Percentiles rank a stretch among this genome's conserved stretches.
phyloP scores from a whole-genome alignment of 1,284 basidiomycete species.

The Prillingera fragicola region DNA sequence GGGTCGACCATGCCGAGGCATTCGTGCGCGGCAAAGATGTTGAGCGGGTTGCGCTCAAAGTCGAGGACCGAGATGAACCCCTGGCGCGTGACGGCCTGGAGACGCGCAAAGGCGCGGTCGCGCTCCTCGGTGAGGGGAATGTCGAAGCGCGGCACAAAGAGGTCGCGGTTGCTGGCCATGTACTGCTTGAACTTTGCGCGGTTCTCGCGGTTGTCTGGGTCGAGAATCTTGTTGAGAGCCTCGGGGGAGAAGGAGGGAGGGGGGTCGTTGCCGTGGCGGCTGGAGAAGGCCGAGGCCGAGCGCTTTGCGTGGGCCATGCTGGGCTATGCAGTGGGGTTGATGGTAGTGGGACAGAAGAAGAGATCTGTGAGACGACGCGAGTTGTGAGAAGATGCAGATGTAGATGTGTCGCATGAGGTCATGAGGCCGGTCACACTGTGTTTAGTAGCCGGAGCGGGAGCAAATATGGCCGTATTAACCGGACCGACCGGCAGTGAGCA shows the following conservation, averaged over 20 bases:
- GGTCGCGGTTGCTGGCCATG: slow-evolving; percentile 7
- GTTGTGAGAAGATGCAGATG: no score
- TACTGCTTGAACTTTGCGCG: slow-evolving; percentile 7
- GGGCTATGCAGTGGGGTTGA: no score
- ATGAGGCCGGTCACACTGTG: no score
- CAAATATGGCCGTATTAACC: no score
- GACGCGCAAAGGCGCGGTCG: slow-evolving; percentile 9
- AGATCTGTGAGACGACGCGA: no score
- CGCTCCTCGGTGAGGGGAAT: slow-evolving; percentile 13
- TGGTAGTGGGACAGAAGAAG: no score
- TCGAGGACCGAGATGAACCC: slow-evolving; percentile 9
- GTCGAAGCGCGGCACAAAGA: slow-evolving; percentile 15
- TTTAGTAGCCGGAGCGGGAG: no score
- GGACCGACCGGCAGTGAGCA: no score
- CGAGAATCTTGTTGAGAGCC: slow-evolving; percentile 12
- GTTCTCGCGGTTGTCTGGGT: slow-evolving; percentile 13
- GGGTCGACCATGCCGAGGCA: slow-evolving; percentile 8
- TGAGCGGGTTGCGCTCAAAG: slow-evolving; percentile 17
- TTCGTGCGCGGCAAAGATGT: slow-evolving; percentile 16
- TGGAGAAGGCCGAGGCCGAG: slow-evolving; percentile 7
- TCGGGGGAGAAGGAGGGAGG: slow-evolving; percentile 5
- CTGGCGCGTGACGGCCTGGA: slow-evolving; percentile 1
- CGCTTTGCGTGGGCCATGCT: no score
- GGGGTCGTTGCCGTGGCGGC: slow-evolving; percentile 2
- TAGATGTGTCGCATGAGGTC: no score